Conservation (phyloP, 148 eudicot genomes). For the Rhododendron molle region DNA sequence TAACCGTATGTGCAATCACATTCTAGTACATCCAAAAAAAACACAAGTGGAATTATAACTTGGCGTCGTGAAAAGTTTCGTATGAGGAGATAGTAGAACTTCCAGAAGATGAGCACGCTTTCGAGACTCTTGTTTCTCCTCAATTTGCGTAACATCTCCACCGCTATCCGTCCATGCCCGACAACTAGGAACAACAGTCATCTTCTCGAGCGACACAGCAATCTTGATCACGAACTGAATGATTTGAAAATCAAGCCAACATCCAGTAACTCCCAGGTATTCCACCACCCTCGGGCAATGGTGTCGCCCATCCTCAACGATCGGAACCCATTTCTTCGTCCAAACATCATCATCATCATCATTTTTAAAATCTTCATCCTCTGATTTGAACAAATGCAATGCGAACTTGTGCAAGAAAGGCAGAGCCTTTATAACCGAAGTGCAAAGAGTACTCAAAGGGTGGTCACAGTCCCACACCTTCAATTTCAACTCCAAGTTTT, state of each 20-base stretch:
- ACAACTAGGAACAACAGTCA: background rate
- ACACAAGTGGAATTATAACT: too few relatives aligned
- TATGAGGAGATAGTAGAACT: too few relatives aligned
- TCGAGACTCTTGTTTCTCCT: too few relatives aligned
- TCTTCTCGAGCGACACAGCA: constrained; percentile 6
- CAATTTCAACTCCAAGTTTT: background rate
- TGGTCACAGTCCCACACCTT: background rate
- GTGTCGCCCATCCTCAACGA: background rate
- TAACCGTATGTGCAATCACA: too few relatives aligned
- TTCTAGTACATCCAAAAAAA: too few relatives aligned
- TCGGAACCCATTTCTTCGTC: background rate
- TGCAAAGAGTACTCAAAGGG: background rate
- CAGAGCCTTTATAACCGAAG: background rate
- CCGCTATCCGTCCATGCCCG: background rate
- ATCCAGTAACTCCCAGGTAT: constrained; percentile 4
- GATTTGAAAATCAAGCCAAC: background rate
- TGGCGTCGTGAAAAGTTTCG: too few relatives aligned
- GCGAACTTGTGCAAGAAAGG: constrained; percentile 6
- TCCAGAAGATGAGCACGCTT: too few relatives aligned
- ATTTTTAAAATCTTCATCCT: background rate
- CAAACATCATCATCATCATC: background rate
- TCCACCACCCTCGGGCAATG: constrained; percentile 6
- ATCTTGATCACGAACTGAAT: background rate
- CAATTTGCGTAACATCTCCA: background rate
- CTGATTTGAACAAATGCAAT: background rate